Base-by-base conservation (phyloP, 2,329 filamentous ascomycete species). In the Epichloe bromicola region DNA sequence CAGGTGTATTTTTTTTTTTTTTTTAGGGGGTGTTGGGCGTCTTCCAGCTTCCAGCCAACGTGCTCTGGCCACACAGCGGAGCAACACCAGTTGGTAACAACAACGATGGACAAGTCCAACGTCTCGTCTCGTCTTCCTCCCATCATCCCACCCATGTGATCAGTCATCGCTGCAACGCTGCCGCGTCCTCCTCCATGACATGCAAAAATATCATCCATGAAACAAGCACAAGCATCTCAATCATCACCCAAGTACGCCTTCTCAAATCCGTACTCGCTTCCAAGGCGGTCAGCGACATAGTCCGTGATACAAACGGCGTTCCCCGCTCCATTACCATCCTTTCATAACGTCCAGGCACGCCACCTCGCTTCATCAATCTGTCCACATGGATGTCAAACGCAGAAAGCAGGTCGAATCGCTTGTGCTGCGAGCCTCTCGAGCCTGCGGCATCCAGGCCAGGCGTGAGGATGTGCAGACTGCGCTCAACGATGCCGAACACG, bases 381-480 rank as follows among this genome's bases (percentile, higher is more conserved):
- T 53, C 53, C 58, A 34, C 56, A 67, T 67, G 64, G 58, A 61
- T 51, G 46, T 52, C 53, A 51, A 44, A 43, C 56, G 58, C 46
- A 62, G 53, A 56, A 59, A 62, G 37, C 57, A 60, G 46, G 64
- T 65, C 49, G 61, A 67, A 53, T 55, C 60, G 51, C 58, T 69
- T 50, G 55, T 70, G 19, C 54, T 67, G 52, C 60, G 62, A 50
- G 65, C 61, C 34, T 60, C 58, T 49, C 63, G 61, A 50, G 54
- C 60, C 51, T 61, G 67, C 57, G 62, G 61, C 56, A 54, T 67
- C 55, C 55, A 59, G 51, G 56, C 58, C 48, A 52, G 57, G 30
- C 62, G 67, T 14, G 66, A 74, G 51, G 64, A 67, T 37, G 60
- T 75, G 40, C 64, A 64, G 48, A 58, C 59, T 14, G 67, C 65